Conservation (phyloP, 2,329 filamentous ascomycete species). For the Penicillium verrucosum region DNA sequence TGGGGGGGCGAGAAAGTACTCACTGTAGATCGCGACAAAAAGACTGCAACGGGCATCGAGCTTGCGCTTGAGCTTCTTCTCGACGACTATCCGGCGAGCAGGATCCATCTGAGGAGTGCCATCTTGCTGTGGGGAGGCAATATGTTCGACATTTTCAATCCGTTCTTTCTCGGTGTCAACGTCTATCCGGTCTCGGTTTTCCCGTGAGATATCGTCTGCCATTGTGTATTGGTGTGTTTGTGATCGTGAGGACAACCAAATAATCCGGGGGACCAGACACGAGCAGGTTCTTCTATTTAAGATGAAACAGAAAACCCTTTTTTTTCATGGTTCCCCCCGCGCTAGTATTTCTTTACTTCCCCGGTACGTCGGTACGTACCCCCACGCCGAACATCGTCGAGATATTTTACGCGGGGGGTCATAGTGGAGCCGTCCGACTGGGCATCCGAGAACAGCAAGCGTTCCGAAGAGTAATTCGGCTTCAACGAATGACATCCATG, state of each 20-base stretch:
- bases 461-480: background rate
- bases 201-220: conserved; percentile 22
- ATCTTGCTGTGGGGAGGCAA: conserved; percentile 8
- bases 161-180: conserved; percentile 20
- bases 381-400: conserved; percentile 1
- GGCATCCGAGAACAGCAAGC: background rate
- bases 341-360: conserved; percentile 5
- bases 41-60: conserved; percentile 28
- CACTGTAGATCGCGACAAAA: conserved; percentile 25
- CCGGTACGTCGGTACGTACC: conserved; percentile 5
- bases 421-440: conserved; percentile 1
- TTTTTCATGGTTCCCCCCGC: conserved; percentile 1
- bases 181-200: conserved; percentile 9
- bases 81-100: conserved; percentile 20
- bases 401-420: conserved; percentile 4
- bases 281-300: conserved; percentile 2
- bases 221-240: conserved; percentile 6
- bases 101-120: conserved; percentile 20
- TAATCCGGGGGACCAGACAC: background rate
- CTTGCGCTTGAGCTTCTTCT: conserved; percentile 29
- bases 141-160: conserved; percentile 20
- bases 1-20: background rate
- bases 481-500: background rate
- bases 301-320: background rate
- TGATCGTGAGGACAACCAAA: background rate